Evolutionary conservation across 202 grass and related monocot genomes (phyloP).

Genomic region (Zoysia matrella): DNA sequence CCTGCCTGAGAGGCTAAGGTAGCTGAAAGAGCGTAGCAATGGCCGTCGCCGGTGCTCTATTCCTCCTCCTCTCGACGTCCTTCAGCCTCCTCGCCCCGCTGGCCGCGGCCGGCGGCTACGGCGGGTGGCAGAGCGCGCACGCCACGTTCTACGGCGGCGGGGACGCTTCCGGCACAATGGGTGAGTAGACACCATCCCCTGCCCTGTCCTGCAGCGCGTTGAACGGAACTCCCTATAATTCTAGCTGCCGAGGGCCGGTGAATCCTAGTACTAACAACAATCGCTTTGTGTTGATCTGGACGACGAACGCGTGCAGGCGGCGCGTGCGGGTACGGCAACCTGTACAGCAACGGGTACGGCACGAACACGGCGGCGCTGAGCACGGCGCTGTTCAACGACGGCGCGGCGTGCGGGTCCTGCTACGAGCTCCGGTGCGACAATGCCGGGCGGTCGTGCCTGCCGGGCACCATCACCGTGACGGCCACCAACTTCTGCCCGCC

Average conservation of each 20-base stretch:
- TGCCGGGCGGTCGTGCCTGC: constrained; percentile 53
- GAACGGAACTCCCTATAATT: too few species aligned
- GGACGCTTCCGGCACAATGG: constrained; percentile 93
- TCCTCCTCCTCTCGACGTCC: constrained; percentile 50
- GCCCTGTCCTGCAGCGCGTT: too few species aligned
- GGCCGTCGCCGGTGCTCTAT: constrained; percentile 29
- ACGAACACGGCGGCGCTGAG: constrained; percentile 79
- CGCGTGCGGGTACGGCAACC: constrained; percentile 85
- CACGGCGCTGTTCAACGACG: constrained; percentile 89
- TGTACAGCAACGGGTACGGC: constrained; percentile 82
- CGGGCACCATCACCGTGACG: constrained; percentile 73
- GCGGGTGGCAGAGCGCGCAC: constrained; percentile 79
- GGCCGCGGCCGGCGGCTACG: constrained; percentile 54
- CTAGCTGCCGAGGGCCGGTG: too few species aligned
- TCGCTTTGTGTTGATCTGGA: too few species aligned
- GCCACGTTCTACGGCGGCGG: constrained; percentile 95
- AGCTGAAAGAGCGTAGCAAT: constrained; percentile 5
- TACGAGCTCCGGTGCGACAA: constrained; percentile 75
- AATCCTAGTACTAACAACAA: too few species aligned
- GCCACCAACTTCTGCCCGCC: constrained; percentile 88
- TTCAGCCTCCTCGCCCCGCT: constrained; percentile 42
- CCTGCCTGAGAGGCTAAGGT: neutral
- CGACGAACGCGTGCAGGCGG: constrained; percentile 51
- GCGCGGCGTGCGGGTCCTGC: constrained; percentile 83
- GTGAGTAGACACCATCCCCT: constrained; percentile 28